phyloP scores from a whole-genome alignment of 2,329 filamentous ascomycete genomes.

The Pseudogymnoascus sp. region DNA sequence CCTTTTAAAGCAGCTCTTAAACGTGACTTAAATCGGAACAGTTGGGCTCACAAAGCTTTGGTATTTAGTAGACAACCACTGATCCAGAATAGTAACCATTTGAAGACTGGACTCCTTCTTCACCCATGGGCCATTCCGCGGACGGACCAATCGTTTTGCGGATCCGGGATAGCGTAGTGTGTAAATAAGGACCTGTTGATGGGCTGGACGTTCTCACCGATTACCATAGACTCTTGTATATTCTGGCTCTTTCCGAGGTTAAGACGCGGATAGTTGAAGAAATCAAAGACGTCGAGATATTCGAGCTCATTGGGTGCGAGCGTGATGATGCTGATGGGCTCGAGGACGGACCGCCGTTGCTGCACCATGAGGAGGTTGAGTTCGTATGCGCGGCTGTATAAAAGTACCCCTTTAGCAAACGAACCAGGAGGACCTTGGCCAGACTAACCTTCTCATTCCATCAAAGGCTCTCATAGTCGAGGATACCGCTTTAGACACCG shows the following conservation, averaged over 20 bases:
- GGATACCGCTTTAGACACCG: too few relatives aligned
- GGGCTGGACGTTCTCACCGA: neutral
- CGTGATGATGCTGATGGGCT: slow-evolving; percentile 45
- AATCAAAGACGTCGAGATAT: slow-evolving; percentile 87
- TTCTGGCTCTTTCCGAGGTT: neutral
- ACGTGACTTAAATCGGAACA: too few relatives aligned
- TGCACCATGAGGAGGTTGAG: slow-evolving; percentile 81
- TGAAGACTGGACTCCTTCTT: too few relatives aligned
- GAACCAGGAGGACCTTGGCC: too few relatives aligned
- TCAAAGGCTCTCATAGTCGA: slow-evolving; percentile 79
- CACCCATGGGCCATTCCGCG: too few relatives aligned
- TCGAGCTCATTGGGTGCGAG: slow-evolving; percentile 77
- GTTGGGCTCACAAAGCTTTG: too few relatives aligned
- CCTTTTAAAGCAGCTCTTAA: too few relatives aligned
- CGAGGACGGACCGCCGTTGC: slow-evolving; percentile 38
- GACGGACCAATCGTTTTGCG: neutral
- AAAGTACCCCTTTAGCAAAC: too few relatives aligned
- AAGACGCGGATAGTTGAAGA: slow-evolving; percentile 75
- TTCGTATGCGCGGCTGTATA: slow-evolving; percentile 75
- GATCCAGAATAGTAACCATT: too few relatives aligned
- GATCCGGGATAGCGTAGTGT: neutral
- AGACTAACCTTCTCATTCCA: slow-evolving; percentile 54
- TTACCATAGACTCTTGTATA: neutral
- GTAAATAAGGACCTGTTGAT: neutral
- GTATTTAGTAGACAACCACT: too few relatives aligned